Evolutionary conservation across 495 filamentous ascomycete species (phyloP), one percentile per base, ranked within the genome.

Genomic region (Terfezia boudieri): DNA sequence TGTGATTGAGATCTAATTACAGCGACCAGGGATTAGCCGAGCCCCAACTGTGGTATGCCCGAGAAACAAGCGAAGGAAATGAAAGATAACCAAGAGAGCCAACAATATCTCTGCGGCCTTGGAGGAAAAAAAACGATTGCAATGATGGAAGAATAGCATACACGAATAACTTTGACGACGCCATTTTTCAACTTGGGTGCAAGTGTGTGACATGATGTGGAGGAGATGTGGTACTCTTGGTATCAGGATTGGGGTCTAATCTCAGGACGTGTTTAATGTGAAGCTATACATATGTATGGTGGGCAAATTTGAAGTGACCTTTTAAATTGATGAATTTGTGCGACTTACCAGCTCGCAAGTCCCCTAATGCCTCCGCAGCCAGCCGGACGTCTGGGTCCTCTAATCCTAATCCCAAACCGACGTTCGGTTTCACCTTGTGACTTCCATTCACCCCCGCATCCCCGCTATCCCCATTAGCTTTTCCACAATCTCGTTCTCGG

Each of bases 351-450:
- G 84, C 79, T 67, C 84, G 78, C 53, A 95, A 73, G 55, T 85
- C 83, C 37, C 83, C 82, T 20, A 95, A 68, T 11, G 88, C 86
- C 69, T 94, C 86, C 36, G 86, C 87, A 32, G 86, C 88, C 62
- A 81, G 71, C 35, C 80, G 72, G 36, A 83, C 78, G 57, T 92
- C 82, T 12, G 84, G 78, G 64, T 95, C 86, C 61, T 94, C 86
- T 59, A 89, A 77, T 50, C 79, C 85, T 48, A 83, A 55, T 36
- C 62, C 65, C 17, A 46, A 8, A 14, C 41, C 41, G 14, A 46
- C 41, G 8, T 20, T 46, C 26, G 26, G 26, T 32, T 32, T 32
- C 26, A 32, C 26, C 26, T 32, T 32, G 26, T 1, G 1, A 32
- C 26, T 32, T 32, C 26, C 26, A 32, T 32, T 32, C 26, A 32